Conservation (phyloP, 2,329 filamentous ascomycete genomes). For the Penicillium frequentans region DNA sequence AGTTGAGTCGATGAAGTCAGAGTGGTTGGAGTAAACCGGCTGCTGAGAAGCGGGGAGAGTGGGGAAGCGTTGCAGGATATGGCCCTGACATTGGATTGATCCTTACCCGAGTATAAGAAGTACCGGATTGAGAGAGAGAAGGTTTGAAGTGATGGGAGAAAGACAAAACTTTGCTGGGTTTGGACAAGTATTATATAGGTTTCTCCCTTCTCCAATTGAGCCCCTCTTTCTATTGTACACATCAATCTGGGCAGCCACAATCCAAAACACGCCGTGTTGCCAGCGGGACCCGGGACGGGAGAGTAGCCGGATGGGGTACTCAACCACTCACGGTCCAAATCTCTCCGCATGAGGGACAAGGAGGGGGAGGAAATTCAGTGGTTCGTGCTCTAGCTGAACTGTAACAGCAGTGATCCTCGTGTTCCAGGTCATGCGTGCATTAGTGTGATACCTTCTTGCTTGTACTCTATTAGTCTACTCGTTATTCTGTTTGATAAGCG, state of each 20-base stretch:
- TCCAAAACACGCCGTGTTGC: conserved; percentile 13
- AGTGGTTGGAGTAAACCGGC: neutral
- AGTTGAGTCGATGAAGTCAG: neutral
- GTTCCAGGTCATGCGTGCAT: neutral
- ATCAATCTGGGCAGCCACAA: conserved; percentile 3
- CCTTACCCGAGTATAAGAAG: conserved; percentile 1
- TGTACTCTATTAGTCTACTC: neutral
- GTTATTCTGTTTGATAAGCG: neutral
- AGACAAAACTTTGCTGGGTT: neutral
- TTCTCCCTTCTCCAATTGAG: conserved; percentile 1
- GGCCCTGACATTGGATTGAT: neutral
- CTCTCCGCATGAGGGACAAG: conserved; percentile 24
- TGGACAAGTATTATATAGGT: neutral
- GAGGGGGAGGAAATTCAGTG: conserved; percentile 7
- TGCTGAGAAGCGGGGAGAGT: neutral
- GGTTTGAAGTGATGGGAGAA: conserved; percentile 8
- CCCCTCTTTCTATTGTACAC: conserved; percentile 8
- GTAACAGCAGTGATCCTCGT: neutral
- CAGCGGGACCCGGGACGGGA: conserved; percentile 5
- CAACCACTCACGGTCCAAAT: conserved; percentile 9
- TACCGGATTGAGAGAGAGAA: conserved; percentile 1
- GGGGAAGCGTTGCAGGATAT: neutral
- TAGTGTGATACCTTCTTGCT: neutral
- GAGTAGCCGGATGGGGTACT: conserved; percentile 10
- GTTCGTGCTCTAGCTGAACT: conserved; percentile 7